Evolutionary conservation across 352 stramenopile species (phyloP).

Genomic region (Globisporangium okanoganense): DNA sequence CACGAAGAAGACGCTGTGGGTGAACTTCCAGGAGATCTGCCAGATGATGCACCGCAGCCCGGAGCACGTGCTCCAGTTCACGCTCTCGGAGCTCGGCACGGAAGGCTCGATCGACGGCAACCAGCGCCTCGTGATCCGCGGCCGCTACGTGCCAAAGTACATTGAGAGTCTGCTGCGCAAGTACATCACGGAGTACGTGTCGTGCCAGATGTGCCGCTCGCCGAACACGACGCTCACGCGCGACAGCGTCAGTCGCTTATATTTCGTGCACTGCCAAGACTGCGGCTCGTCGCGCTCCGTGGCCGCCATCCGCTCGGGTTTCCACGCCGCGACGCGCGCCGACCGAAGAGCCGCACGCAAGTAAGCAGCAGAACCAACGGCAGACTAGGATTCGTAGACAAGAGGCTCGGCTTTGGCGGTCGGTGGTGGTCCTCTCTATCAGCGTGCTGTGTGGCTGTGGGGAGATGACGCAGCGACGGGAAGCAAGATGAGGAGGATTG

Average conservation of each 20-base stretch:
- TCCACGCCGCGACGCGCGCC: constrained; percentile 93
- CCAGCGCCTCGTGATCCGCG: constrained; percentile 97
- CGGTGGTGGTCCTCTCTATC: not conserved
- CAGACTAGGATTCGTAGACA: constrained; percentile 11
- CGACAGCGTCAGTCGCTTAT: constrained; percentile 95
- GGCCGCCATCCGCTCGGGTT: constrained; percentile 96
- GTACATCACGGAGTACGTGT: constrained; percentile 99
- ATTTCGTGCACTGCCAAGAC: constrained; percentile 98
- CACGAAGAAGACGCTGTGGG: constrained; percentile 98
- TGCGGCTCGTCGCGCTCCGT: constrained; percentile 97
- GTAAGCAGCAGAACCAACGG: constrained; percentile 37
- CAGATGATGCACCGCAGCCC: constrained; percentile 98
- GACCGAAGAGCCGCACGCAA: constrained; percentile 84
- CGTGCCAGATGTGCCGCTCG: constrained; percentile 98
- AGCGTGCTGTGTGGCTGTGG: too few relatives aligned
- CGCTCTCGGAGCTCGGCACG: constrained; percentile 98
- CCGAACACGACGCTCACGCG: constrained; percentile 97
- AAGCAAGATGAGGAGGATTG: constrained; percentile 3
- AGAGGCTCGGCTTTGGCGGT: not conserved
- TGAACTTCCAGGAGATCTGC: constrained; percentile 99
- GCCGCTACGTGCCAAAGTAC: constrained; percentile 98
- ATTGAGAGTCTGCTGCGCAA: constrained; percentile 99
- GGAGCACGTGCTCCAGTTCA: constrained; percentile 99
- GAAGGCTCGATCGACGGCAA: constrained; percentile 99
- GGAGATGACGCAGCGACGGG: not conserved